A percentile compares a stretch with the other conserved stretches of the same genome.
phyloP scores from a whole-genome alignment of 2,329 filamentous ascomycete species.

The Alternaria infectoria region DNA sequence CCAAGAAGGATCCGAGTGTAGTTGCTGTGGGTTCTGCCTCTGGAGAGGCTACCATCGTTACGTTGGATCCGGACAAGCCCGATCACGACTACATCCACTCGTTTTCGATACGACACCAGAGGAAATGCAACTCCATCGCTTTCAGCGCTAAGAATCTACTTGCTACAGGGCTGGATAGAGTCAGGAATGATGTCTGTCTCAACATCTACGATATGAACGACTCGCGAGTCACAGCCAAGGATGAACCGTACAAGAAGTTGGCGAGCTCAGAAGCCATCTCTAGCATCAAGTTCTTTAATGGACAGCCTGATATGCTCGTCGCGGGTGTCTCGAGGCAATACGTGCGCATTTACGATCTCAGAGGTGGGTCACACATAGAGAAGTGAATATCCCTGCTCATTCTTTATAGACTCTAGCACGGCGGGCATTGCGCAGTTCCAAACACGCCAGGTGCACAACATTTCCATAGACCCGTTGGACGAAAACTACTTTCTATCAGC shows the following conservation, averaged over 20 bases:
- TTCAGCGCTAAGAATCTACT: slow-evolving; percentile 75
- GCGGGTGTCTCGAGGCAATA: slow-evolving; percentile 78
- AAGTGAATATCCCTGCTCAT: slow-evolving; percentile 18
- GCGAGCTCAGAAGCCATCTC: slow-evolving; percentile 74
- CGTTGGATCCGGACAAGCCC: slow-evolving; percentile 68
- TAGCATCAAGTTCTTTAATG: slow-evolving; percentile 81
- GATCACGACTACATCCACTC: slow-evolving; percentile 60
- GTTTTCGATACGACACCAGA: slow-evolving; percentile 74
- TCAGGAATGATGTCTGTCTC: slow-evolving; percentile 80
- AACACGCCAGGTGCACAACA: slow-evolving; percentile 67
- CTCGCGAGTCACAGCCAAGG: slow-evolving; percentile 58
- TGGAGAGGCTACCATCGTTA: slow-evolving; percentile 76
- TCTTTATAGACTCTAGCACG: slow-evolving; percentile 45
- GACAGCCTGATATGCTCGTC: slow-evolving; percentile 76
- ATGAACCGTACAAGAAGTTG: slow-evolving; percentile 61
- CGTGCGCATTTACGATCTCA: slow-evolving; percentile 77
- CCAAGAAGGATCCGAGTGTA: slow-evolving; percentile 65
- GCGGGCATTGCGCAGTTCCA: slow-evolving; percentile 57
- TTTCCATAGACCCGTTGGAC: slow-evolving; percentile 80
- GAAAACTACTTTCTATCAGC: slow-evolving; percentile 86
- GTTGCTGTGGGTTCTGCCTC: slow-evolving; percentile 77
- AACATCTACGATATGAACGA: slow-evolving; percentile 81
- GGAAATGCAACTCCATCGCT: slow-evolving; percentile 80
- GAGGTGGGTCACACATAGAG: slow-evolving; percentile 62
- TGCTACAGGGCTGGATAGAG: slow-evolving; percentile 79